Percentiles rank a stretch among this genome's conserved stretches.
phyloP scores from a whole-genome alignment of 2,329 filamentous ascomycete genomes.

The Ophiosphaerella narmari region DNA sequence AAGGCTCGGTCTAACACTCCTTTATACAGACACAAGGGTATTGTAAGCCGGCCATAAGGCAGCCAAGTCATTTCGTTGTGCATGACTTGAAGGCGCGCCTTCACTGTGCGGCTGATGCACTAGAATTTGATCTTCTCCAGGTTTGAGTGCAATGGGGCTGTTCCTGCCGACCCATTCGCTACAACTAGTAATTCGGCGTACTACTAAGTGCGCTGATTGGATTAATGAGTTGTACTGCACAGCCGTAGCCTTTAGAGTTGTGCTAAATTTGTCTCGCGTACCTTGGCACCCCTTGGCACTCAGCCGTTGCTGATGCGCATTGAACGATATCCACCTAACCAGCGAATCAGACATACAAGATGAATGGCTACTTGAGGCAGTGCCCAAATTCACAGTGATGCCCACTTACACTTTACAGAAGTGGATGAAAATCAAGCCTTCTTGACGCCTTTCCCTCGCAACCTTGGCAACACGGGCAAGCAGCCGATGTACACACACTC shows the following conservation, averaged over 20 bases:
- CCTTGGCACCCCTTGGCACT: not conserved
- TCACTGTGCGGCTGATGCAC: not conserved
- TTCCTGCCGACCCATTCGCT: not conserved
- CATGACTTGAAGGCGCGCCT: not conserved
- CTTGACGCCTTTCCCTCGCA: not conserved
- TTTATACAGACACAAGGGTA: not conserved
- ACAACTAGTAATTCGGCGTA: not conserved
- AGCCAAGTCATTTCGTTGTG: not conserved
- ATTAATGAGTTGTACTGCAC: not conserved
- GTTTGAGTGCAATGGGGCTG: not conserved
- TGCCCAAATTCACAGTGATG: not conserved
- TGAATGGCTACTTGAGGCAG: not conserved
- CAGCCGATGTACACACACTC: too few species aligned
- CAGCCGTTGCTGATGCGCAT: not conserved
- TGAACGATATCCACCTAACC: not conserved
- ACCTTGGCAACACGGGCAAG: not conserved
- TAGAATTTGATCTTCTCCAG: not conserved
- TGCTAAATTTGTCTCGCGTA: not conserved
- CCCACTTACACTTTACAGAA: not conserved
- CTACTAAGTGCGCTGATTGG: not conserved
- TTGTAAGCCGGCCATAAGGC: not conserved
- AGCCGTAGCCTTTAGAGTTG: not conserved
- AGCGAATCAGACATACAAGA: not conserved
- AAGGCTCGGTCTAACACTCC: not conserved
- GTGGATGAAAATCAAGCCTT: conserved; percentile 28